Evolutionary conservation across 768 basidiomycete genomes (phyloP).

Genomic region (Clitopilus hobsonii): DNA sequence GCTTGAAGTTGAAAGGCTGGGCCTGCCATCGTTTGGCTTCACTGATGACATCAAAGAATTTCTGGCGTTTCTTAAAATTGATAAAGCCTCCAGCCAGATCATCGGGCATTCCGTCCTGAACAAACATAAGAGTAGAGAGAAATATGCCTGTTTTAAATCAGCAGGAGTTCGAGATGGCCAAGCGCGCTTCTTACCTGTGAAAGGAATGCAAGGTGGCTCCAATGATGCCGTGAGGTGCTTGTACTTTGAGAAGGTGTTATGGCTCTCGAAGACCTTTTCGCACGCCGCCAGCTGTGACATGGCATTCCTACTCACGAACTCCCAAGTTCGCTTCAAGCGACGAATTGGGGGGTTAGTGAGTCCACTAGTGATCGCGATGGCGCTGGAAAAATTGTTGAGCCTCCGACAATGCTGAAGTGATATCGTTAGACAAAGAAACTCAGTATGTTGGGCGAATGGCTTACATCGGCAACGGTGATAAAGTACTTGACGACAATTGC

Average conservation of each 20-base stretch:
- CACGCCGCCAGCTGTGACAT: constrained; percentile 72
- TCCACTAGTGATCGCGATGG: constrained; percentile 94
- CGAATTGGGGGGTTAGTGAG: constrained; percentile 91
- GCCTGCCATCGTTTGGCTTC: constrained; percentile 97
- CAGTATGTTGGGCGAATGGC: constrained; percentile 17
- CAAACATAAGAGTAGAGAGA: constrained; percentile 91
- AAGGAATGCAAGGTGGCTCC: constrained; percentile 92
- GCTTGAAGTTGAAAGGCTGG: constrained; percentile 80
- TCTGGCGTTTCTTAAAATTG: constrained; percentile 94
- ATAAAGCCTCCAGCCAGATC: constrained; percentile 72
- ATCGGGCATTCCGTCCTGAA: constrained; percentile 94
- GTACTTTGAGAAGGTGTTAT: constrained; percentile 93
- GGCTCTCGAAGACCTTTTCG: constrained; percentile 87
- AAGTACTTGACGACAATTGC: constrained; percentile 84
- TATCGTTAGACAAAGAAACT: not conserved
- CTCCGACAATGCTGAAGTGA: constrained; percentile 71
- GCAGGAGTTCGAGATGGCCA: not conserved
- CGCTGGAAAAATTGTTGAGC: constrained; percentile 93
- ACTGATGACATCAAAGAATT: constrained; percentile 90
- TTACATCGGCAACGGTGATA: constrained; percentile 85
- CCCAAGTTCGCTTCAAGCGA: constrained; percentile 91
- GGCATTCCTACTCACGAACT: constrained; percentile 72
- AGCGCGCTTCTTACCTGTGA: constrained; percentile 64
- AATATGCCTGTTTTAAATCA: constrained; percentile 68
- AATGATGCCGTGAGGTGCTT: constrained; percentile 77